Base-by-base conservation (phyloP, 768 basidiomycete genomes). In the Xerocomus potaroensis region DNA sequence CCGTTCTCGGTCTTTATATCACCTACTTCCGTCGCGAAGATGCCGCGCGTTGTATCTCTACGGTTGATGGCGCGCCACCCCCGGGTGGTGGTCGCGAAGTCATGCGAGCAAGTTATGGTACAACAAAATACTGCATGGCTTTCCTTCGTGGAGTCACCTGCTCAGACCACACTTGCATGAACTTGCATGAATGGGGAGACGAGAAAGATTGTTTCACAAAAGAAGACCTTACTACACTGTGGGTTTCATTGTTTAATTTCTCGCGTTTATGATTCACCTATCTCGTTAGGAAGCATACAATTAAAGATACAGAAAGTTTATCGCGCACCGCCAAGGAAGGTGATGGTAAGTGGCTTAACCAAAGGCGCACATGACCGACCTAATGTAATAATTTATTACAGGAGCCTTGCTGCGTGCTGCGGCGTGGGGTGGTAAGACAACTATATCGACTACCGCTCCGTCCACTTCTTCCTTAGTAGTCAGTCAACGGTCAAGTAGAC, bases 131-230 rank as follows among this genome's bases (percentile, higher is more conserved):
- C 60, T 99, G 96, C 69, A 93, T 97, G 81, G 76, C 84, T 4
- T 98, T 96, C 65, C 77, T 99, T 50, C 87, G 94, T 33, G 83
- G 90, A 16, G 76, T 79, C 29, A 76, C 76, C 49, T 99, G 96
- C 67, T 78, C 83, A 48, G 91, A 91, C 59, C 85, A 88, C 57
- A 83, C 79, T 54, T 99, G 96, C 68, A 86, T 94, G 83, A 88
- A 90, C 64, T 71, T 94, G 35, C 96, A 99, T 63, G 96, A 98
- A 65, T 96, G 92, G 91, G 96, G 94, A 27, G 96, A 97, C 51
- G 95, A 98, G 68, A 88, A 91, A 46, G 96, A 99, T 66, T 94
- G 91, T 60, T 94, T 96, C 63, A 93, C 94, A 1, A 94, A 94
- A 69, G 93, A 97, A 64, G 95, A 98, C 67, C 72, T 95, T 48